Base-by-base conservation (phyloP, 306 rosid species). In the Ceratonia siliqua region DNA sequence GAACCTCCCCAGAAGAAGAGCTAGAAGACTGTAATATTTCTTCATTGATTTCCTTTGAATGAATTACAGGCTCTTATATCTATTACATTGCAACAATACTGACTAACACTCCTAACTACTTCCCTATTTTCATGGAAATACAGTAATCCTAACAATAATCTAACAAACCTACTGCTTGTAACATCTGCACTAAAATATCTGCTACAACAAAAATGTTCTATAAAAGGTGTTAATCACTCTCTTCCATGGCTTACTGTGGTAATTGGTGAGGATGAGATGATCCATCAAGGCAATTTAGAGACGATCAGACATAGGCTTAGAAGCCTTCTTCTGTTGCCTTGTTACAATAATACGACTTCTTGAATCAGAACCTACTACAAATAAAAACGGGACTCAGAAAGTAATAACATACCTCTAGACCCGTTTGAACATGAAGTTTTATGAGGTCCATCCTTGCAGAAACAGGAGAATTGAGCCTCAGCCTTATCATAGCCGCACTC, bases 381-480 rank as follows among this genome's bases (percentile, higher is more conserved):
- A 62, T 3, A 24, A 30, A 46, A 6, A 18, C 0, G 55, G 28
- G 4, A 8, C 18, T 30, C 0, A 21, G 30, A 32, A 18, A 73
- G 28, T 39, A 41, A 33, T 8, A 22, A 74, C 77, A 55, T n/a
- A n/a, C n/a, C n/a, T n/a, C n/a, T n/a, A 21, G 10, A 10, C 27
- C 9, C 11, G 7, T 25, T 8, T 5, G 5, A 0, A 46, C 85
- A 78, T 1, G 52, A 5, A 81, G 8, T 1, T 30, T 0, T 0
- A n/a, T 17, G 5, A 69, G 80, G 1, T 55, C 67, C 83, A 58
- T 85, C 72, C 1, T 0, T 1, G 74, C 86, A 85, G 58, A 62
- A 84, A 61, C 86, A 85, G 12, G 8, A 22, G 66, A 85, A 85
- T 42, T 0, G 7, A 4, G 6, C 5, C 12, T 30, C 54, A 18